Base-by-base conservation (phyloP, 306 rosid genomes). In the Crotalaria pallida region DNA sequence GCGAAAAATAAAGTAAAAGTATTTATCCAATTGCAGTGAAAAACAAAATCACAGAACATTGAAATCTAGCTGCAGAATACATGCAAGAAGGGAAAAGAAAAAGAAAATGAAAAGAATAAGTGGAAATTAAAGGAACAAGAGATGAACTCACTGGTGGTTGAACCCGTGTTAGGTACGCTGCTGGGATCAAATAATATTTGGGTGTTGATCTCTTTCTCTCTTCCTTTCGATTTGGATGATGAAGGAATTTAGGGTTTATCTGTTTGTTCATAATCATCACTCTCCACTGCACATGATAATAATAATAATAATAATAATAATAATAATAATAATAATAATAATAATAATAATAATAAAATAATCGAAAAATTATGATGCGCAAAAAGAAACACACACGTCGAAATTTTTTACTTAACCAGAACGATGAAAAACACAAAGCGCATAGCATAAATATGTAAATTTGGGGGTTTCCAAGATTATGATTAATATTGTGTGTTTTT, bases 181-280 rank as follows among this genome's bases (percentile, higher is more conserved):
- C 49, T 24, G 29, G 29, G 62, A 48, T 72, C 61, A 49, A 49
- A 48, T 10, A 47, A 3, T 12, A 33, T 13, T 44, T 12, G 59
- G 59, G 40, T 21, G 6, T 7, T 19, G 12, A 33, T 26, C 27
- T 12, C n/a, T 6, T 12, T 29, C 3, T 17, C 9, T 26, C 17
- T 27, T 69, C 18, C n/a, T 36, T 19, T 47, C 31, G 15, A 60
- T 12, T 48, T 49, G 38, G 53, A n/a, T n/a, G n/a, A n/a, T n/a
- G n/a, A n/a, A n/a, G 8, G 1, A 40, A 16, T 61, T 34, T 72
- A 60, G 69, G 63, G 70, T 43, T 70, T 70, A 15, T 69, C 13
- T 10, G 6, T 38, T 1, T 11, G 10, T 53, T n/a, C n/a, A n/a
- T n/a, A 17, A 9, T 22, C 23, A 18, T n/a, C n/a, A 41, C 29